Percentiles rank a stretch among this genome's conserved stretches.
Conservation (phyloP, 148 eudicot genomes). For the Nepenthes gracilis region DNA sequence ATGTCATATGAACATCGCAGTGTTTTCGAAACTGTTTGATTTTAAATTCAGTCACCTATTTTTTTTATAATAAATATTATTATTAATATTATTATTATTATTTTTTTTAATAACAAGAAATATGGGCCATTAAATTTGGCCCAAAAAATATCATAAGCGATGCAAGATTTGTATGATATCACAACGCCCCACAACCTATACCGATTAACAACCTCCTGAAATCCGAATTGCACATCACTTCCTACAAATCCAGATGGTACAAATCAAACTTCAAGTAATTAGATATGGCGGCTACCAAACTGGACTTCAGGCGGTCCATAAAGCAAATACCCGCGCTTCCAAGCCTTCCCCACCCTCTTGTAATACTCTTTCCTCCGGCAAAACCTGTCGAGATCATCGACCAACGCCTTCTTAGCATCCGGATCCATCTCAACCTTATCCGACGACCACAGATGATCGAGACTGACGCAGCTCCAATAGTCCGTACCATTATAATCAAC, state of each 20-base stretch:
- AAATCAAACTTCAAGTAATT: conserved; percentile 31
- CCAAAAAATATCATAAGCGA: too few relatives aligned
- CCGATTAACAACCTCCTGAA: conserved; percentile 22
- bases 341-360: conserved; percentile 30
- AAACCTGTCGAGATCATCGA: conserved; percentile 17
- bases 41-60: too few relatives aligned
- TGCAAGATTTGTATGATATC: too few relatives aligned
- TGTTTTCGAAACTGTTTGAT: too few relatives aligned
- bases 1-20: too few relatives aligned
- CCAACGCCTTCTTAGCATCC: too few relatives aligned
- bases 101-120: too few relatives aligned
- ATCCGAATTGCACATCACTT: conserved; percentile 20
- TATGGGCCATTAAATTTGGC: too few relatives aligned
- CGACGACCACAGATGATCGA: conserved; percentile 28
- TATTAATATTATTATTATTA: too few relatives aligned
- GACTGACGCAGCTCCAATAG: conserved; percentile 13
- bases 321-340: conserved; percentile 34
- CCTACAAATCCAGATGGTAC: conserved; percentile 29
- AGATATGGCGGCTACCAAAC: conserved; percentile 36
- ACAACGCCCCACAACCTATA: too few relatives aligned
- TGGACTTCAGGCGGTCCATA: conserved; percentile 39
- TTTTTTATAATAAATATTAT: too few relatives aligned
- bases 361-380: conserved; percentile 26
- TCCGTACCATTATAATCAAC: conserved; percentile 22
- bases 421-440: conserved; percentile 22